A percentile compares a stretch with the other conserved stretches of the same genome.
Conservation (phyloP, 73 alveolate species). For the Uronychia binucleata region DNA sequence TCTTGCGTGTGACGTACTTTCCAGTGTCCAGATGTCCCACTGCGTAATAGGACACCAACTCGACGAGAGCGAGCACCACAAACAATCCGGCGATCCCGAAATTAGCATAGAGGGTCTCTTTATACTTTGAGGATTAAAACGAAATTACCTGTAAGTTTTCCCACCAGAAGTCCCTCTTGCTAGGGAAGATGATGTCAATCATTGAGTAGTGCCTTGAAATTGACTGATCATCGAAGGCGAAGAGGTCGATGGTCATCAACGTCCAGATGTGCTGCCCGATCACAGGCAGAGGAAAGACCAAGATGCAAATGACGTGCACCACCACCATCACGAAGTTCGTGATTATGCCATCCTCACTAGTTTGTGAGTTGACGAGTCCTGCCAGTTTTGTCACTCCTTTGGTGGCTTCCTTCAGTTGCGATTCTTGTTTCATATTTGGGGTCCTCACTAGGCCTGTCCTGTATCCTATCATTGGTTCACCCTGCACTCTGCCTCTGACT, state of each 20-base stretch:
- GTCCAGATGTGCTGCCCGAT: not conserved
- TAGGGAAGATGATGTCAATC: not conserved
- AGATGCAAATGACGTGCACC: not conserved
- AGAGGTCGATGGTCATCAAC: not conserved
- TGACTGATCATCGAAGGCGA: not conserved
- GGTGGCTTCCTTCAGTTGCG: not conserved
- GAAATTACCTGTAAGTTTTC: not conserved
- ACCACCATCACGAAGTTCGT: not conserved
- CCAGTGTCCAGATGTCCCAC: conserved; percentile 28
- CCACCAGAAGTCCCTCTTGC: not conserved
- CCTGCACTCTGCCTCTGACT: not conserved
- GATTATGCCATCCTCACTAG: not conserved
- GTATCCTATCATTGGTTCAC: not conserved
- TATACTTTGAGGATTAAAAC: no score
- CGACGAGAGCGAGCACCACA: conserved; percentile 6
- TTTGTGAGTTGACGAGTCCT: not conserved
- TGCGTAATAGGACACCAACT: conserved; percentile 10
- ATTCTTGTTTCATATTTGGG: not conserved
- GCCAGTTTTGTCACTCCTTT: not conserved
- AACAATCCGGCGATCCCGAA: not conserved
- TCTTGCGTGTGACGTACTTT: not conserved
- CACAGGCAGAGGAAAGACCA: not conserved
- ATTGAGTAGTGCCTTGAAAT: not conserved
- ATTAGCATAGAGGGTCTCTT: not conserved
- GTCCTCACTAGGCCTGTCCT: not conserved